Base-by-base conservation (phyloP, 202 grass and related monocot genomes). In the Eragrostis tef region DNA sequence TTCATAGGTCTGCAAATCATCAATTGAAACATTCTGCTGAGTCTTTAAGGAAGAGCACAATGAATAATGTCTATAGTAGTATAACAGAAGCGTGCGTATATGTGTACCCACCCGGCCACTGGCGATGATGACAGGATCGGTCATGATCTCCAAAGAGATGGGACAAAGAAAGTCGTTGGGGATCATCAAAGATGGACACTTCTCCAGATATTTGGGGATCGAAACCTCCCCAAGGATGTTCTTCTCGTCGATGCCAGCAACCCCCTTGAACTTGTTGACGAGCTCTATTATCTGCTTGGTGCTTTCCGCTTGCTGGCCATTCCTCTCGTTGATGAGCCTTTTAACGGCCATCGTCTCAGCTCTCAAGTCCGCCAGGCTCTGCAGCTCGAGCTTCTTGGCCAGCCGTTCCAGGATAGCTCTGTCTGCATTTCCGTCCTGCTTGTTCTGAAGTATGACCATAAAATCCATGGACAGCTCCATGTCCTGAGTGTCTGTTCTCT, bases 341-440 rank as follows among this genome's bases (percentile, higher is more conserved):
- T 94, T 92, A 41, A 94, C 74, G 20, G 93, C 93, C 89, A 90
- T 89, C 7, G 93, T 90, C 88, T 94, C 93, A 1, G 89, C 87
- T 43, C 89, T 79, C 48, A 94, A 68, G 19, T 94, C 89, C 0
- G 87, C 75, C 6, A 92, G 61, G 52, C 79, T 84, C 4, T 92
- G 86, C 19, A 94, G 71, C 70, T 79, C 64, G 15, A 80, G 78
- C 26, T 80, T 80, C 24, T 88, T 81, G 19, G 87, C 93, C 0
- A 94, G 79, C 15, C 89, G 80, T 83, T 94, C 87, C 0, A 94
- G 31, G 48, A 90, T 86, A 31, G 89, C 87, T 3, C 82, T 74
- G 19, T 94, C 87, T 2, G 87, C 85, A 15, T 85, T 83, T 0
- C 71, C 29, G 21, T 89, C 79, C 48, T 89, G 83, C 67, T 82